Evolutionary conservation across 331 rosid genomes (phyloP).

Genomic region (Malus hybrid): DNA sequence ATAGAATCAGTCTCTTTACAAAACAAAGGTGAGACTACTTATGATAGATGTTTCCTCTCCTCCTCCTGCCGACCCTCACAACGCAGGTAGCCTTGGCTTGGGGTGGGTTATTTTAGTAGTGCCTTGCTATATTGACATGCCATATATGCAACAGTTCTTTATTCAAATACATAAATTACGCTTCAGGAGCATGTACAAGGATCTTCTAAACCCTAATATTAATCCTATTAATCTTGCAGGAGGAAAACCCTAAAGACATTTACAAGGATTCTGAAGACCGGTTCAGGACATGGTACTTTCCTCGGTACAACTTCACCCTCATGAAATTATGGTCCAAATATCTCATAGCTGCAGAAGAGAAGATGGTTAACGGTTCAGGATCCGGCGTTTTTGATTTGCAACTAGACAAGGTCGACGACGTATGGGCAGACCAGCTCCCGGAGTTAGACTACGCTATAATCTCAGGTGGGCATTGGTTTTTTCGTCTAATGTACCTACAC

Average conservation of each 20-base stretch:
- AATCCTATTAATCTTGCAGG: conserved; percentile 34
- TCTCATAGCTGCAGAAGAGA: conserved; percentile 52
- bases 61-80: no score
- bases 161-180: no score
- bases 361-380: conserved; percentile 57
- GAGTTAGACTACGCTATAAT: conserved; percentile 55
- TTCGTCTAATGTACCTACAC: conserved; percentile 43
- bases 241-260: conserved; percentile 51
- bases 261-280: conserved; percentile 71
- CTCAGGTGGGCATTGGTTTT: conserved; percentile 84
- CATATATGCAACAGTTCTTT: no score
- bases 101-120: no score
- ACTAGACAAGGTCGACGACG: conserved; percentile 42
- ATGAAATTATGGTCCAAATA: conserved; percentile 73
- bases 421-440: conserved; percentile 43
- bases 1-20: rapidly evolving
- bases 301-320: conserved; percentile 46
- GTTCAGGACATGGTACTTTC: conserved; percentile 60
- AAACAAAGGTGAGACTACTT: rapidly evolving
- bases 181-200: no score
- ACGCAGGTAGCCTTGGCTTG: no score
- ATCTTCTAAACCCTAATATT: background rate
- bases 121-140: no score
- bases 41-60: no score
- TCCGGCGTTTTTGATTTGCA: conserved; percentile 54